A percentile compares a stretch with the other conserved stretches of the same genome.
Evolutionary conservation across 257 asterid genomes (phyloP).

Genomic region (Scutellaria galericulata): DNA sequence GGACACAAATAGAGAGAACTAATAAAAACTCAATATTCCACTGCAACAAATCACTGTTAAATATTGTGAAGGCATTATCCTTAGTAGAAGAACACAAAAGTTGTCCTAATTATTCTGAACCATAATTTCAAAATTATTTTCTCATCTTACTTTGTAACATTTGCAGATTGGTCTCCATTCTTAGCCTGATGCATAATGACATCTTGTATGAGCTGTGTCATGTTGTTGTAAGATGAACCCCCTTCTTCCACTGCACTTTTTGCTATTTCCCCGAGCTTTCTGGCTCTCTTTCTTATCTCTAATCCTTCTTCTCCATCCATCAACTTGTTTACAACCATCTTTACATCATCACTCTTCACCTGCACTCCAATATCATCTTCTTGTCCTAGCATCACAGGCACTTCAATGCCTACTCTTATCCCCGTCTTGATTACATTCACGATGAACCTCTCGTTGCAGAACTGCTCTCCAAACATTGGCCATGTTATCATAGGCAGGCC

Average conservation of each 20-base stretch:
- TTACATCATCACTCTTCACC: conserved; percentile 32
- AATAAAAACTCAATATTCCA: too few relatives aligned
- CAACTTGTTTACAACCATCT: conserved; percentile 5
- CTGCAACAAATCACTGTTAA: too few relatives aligned
- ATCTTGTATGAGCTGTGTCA: conserved; percentile 22
- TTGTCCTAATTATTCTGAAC: too few relatives aligned
- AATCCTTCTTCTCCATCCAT: conserved; percentile 49
- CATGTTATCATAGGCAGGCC: conserved; percentile 65
- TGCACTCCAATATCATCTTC: conserved; percentile 44
- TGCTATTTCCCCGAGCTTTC: conserved; percentile 46
- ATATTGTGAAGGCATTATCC: too few relatives aligned
- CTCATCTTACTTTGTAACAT: background rate
- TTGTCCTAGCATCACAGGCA: conserved; percentile 41
- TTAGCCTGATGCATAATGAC: background rate
- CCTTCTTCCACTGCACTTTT: conserved; percentile 42
- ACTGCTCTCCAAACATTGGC: conserved; percentile 66
- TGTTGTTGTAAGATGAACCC: conserved; percentile 27
- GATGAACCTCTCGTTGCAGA: conserved; percentile 57
- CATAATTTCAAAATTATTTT: background rate
- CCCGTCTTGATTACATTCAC: conserved; percentile 52
- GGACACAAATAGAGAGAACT: too few relatives aligned
- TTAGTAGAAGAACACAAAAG: too few relatives aligned
- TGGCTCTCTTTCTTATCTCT: conserved; percentile 49
- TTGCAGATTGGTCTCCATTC: background rate
- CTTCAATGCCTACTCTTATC: conserved; percentile 48